Percentiles rank a stretch among this genome's conserved stretches.
Evolutionary conservation across 768 basidiomycete species (phyloP).

Genomic region (Lactifluus hygrophoroides): DNA sequence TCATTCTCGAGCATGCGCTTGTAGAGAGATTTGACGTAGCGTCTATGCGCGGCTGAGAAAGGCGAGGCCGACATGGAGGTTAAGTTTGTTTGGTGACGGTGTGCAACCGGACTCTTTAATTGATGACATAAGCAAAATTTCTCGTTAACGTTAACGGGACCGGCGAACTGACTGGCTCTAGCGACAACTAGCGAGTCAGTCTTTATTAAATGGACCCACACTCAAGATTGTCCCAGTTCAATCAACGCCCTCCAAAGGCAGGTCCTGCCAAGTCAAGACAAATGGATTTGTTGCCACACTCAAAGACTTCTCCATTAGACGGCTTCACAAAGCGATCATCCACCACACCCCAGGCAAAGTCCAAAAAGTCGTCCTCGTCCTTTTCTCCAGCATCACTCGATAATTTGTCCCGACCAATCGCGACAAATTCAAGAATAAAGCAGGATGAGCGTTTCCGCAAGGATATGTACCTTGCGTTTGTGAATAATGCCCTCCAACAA

Average conservation of each 20-base stretch:
- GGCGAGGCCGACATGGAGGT: constrained; percentile 44
- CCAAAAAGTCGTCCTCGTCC: neutral
- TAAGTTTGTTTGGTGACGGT: neutral
- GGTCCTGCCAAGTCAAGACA: constrained; percentile 46
- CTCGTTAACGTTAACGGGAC: too few species aligned
- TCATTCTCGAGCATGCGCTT: constrained; percentile 78
- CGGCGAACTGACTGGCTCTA: too few species aligned
- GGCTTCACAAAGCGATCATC: constrained; percentile 33
- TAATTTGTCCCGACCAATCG: constrained; percentile 47
- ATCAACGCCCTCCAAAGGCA: constrained; percentile 59
- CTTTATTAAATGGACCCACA: constrained; percentile 61
- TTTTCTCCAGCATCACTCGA: constrained; percentile 17
- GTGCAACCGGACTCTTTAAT: too few species aligned
- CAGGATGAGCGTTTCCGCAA: constrained; percentile 68
- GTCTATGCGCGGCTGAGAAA: constrained; percentile 68
- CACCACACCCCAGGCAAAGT: neutral
- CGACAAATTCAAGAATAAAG: constrained; percentile 70
- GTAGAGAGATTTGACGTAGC: constrained; percentile 89
- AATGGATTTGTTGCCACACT: constrained; percentile 29
- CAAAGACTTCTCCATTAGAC: constrained; percentile 35
- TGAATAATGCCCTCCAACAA: constrained; percentile 72
- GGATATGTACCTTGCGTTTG: constrained; percentile 78
- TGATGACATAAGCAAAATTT: neutral
- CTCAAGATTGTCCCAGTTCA: constrained; percentile 67
- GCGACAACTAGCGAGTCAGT: too few species aligned